phyloP scores from a whole-genome alignment of 768 basidiomycete genomes.

The Leccinellum rugosiceps region DNA sequence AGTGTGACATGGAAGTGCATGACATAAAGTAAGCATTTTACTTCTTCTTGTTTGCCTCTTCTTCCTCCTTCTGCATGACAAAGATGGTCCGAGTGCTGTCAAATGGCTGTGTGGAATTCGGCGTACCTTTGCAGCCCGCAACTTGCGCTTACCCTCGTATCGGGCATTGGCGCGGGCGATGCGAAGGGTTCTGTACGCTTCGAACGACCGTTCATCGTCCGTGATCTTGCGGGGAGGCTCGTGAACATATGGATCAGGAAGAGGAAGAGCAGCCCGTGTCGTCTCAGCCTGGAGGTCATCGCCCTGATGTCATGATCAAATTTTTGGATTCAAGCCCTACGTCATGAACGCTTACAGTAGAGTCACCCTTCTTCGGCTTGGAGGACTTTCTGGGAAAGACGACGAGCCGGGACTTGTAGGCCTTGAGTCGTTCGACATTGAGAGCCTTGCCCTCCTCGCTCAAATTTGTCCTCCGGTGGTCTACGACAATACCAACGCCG shows the following conservation, averaged over 20 bases:
- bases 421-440: conserved; percentile 91
- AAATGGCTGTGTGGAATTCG: neutral
- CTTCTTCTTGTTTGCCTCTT: conserved; percentile 92
- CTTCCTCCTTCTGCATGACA: conserved; percentile 71
- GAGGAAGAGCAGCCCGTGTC: conserved; percentile 61
- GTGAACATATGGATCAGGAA: conserved; percentile 63
- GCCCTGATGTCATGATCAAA: conserved; percentile 44
- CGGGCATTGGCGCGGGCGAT: conserved; percentile 75
- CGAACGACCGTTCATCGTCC: conserved; percentile 80
- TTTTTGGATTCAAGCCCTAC: neutral
- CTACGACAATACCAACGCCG: conserved; percentile 91
- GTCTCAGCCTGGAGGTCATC: conserved; percentile 79
- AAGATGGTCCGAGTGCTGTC: conserved; percentile 15
- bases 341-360: conserved; percentile 56
- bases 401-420: conserved; percentile 89
- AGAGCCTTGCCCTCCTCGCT: conserved; percentile 95
- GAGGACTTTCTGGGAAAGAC: conserved; percentile 96
- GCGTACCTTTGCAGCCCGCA: conserved; percentile 79
- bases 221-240: conserved; percentile 95
- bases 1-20: conserved; percentile 24
- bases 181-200: conserved; percentile 89
- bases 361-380: conserved; percentile 96
- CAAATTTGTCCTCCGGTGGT: conserved; percentile 94
- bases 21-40: conserved; percentile 37
- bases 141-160: conserved; percentile 85